phyloP scores from a whole-genome alignment of 108 stramenopile genomes.

The Conticribra weissflogii region DNA sequence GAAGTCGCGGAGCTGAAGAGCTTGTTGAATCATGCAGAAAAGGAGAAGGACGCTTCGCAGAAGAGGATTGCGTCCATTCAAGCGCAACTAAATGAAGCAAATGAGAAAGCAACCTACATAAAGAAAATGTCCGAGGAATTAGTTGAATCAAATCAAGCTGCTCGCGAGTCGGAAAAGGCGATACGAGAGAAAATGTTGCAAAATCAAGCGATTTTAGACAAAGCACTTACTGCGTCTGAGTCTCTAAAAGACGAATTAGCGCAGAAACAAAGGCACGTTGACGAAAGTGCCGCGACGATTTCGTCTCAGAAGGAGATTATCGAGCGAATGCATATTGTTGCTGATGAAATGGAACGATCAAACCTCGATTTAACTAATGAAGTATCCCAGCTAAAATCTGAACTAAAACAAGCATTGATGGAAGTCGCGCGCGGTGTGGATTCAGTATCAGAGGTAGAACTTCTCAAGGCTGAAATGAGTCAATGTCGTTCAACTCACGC shows the following conservation, averaged over 20 bases:
- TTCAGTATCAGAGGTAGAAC: constrained; percentile 1
- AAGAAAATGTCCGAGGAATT: background rate
- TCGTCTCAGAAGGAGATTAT: background rate
- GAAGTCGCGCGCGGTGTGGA: background rate
- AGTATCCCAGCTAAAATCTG: background rate
- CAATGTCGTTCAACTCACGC: background rate
- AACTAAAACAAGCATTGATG: background rate
- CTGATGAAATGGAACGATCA: constrained; percentile 5
- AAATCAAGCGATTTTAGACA: background rate
- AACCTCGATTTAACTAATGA: background rate
- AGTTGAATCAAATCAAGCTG: background rate
- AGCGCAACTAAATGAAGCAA: background rate
- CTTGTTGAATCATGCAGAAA: background rate
- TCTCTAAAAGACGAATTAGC: background rate
- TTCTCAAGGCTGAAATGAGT: constrained; percentile 6
- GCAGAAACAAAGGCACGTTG: too few relatives aligned
- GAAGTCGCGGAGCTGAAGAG: constrained; percentile 1
- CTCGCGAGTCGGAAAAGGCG: background rate
- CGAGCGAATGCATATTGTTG: background rate
- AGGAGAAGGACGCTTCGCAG: background rate
- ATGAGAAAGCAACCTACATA: constrained; percentile 1
- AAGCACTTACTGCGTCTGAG: background rate
- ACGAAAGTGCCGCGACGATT: background rate
- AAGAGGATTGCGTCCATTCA: background rate
- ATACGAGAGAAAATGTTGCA: constrained; percentile 3